Evolutionary conservation across 257 asterid species (phyloP).

Genomic region (Solanum bulbocastanum): DNA sequence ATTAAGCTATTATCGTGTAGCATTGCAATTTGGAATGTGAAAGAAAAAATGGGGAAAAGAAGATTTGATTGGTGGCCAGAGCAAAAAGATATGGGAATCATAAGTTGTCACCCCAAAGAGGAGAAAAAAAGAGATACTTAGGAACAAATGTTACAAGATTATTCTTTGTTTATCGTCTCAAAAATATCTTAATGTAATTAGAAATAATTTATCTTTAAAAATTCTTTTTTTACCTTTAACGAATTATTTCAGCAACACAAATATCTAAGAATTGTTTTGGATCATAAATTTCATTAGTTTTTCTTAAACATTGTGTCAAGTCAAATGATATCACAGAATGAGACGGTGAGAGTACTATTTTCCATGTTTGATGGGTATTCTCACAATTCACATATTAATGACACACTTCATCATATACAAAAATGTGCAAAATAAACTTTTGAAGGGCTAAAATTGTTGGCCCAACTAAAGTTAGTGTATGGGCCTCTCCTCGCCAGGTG

Average conservation of each 20-base stretch:
- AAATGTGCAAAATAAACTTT: background rate
- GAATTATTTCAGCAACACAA: background rate
- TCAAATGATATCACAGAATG: background rate
- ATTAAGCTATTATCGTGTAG: too few relatives aligned
- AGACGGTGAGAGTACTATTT: background rate
- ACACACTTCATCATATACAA: background rate
- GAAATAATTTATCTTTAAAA: too few relatives aligned
- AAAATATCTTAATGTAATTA: too few relatives aligned
- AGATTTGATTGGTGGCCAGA: conserved; percentile 19
- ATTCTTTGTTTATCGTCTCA: background rate
- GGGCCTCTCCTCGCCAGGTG: background rate
- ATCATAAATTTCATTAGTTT: too few relatives aligned
- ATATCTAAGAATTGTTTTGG: too few relatives aligned
- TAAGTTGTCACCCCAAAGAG: conserved; percentile 29
- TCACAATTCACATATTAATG: background rate
- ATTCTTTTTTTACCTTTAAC: too few relatives aligned
- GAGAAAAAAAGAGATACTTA: background rate
- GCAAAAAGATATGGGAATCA: conserved; percentile 10
- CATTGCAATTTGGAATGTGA: background rate
- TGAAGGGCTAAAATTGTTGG: background rate
- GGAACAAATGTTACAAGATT: conserved; percentile 7
- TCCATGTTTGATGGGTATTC: background rate
- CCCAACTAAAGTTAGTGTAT: background rate
- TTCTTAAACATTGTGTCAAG: too few relatives aligned
- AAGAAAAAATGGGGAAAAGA: background rate